Base-by-base conservation (phyloP, 192 early-diverging fungal genomes). In the Tieghemiomyces parasiticus region DNA sequence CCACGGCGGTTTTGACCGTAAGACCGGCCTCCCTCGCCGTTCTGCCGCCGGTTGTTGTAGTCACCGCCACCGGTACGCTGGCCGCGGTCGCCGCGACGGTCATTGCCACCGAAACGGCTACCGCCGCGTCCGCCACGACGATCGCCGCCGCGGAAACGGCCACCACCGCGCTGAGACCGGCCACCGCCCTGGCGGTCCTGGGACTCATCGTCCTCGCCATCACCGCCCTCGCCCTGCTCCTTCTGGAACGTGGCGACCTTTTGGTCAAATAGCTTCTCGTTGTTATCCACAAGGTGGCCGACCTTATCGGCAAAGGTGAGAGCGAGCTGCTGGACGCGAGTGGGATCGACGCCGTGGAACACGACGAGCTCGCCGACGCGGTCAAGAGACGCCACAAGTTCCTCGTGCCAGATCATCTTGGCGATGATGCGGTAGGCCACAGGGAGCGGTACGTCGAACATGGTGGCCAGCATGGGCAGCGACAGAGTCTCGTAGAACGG, bases 331-430 rank as follows among this genome's bases (percentile, higher is more conserved):
- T 99, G 91, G 42, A 99, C 72, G 34, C 73, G 78, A 50, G 80
- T 82, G 52, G 75, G 69, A 55, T 79, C 80, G 64, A 87, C 81
- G 69, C 78, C 67, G 78, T 91, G 83, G 55, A 99, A 74, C 25
- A 92, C 79, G 56, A 97, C 76, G 52, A 79, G 80, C 51, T 84
- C 79, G 44, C 75, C 76, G 34, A 91, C 84, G 66, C 90, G 86
- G 69, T 95, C 89, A 52, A 97, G 75, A 32, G 84, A 86, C 34
- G 90, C 96, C 46, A 82, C 71, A 28, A 99, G 69, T 73, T 99
- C 92, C 63, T 90, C 88, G 65, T 82, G 81, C 73, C 87, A 90
- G 63, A 99, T 90, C 91, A 99, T 90, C 75, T 91, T 88, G 49
- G 92, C 79, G 12, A 95, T 76, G 65, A 94, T 81, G 9, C 82